Conservation (phyloP, 148 eudicot genomes). For the Rhododendron kiyosumense region DNA sequence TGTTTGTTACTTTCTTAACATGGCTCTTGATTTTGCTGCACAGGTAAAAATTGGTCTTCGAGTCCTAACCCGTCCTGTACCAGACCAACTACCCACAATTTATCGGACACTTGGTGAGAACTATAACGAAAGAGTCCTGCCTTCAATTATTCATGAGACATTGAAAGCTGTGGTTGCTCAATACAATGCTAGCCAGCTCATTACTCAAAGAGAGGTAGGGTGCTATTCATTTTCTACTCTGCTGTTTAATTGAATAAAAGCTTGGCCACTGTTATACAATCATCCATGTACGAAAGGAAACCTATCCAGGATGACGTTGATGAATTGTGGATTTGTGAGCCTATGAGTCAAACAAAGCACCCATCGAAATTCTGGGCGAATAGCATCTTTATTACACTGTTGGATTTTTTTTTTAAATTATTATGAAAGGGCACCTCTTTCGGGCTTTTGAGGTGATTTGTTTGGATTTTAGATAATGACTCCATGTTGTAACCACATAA, state of each 20-base stretch:
- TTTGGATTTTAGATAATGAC: neutral
- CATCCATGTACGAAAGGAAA: too few relatives aligned
- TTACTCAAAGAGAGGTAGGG: constrained; percentile 90
- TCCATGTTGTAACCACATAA: neutral
- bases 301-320: too few relatives aligned
- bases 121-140: constrained; percentile 78
- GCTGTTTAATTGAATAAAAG: neutral
- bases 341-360: neutral
- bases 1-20: neutral
- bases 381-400: neutral
- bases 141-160: constrained; percentile 86
- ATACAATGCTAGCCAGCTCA: constrained; percentile 92
- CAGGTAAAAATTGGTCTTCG: constrained; percentile 93
- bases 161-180: constrained; percentile 94
- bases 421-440: neutral
- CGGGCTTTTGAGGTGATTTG: neutral
- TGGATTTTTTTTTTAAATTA: neutral
- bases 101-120: constrained; percentile 86
- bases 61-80: constrained; percentile 81
- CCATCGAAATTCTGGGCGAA: neutral
- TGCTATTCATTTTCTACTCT: neutral
- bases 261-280: too few relatives aligned
- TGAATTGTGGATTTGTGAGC: too few relatives aligned
- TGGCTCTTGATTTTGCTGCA: constrained; percentile 5
- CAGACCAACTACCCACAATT: constrained; percentile 69